A percentile compares a stretch with the other conserved stretches of the same genome.
Evolutionary conservation across 768 basidiomycete species (phyloP).

Genomic region (Tulasnella sp.): DNA sequence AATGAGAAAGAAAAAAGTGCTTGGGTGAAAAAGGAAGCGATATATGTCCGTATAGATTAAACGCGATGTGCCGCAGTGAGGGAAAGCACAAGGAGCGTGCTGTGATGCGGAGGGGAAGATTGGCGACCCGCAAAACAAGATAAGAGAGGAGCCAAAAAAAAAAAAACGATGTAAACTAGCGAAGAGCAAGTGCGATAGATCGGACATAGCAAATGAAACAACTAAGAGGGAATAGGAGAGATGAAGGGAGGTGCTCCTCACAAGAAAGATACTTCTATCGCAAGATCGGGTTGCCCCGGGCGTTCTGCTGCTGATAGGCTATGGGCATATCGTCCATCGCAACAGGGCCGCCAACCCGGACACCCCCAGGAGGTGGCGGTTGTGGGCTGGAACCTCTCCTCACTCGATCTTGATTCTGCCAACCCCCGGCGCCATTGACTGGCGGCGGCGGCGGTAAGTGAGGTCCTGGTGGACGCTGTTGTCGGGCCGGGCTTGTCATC

Average conservation of each 20-base stretch:
- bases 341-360: slow-evolving; percentile 2
- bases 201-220: neutral
- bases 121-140: too few species aligned
- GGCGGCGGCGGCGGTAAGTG: neutral
- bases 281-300: slow-evolving; percentile 1
- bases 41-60: too few species aligned
- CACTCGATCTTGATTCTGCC: neutral
- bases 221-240: too few species aligned
- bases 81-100: too few species aligned
- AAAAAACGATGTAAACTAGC: neutral
- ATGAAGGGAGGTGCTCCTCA: too few species aligned
- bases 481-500: neutral
- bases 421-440: neutral
- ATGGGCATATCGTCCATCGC: slow-evolving; percentile 1
- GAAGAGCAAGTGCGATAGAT: neutral
- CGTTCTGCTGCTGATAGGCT: slow-evolving; percentile 2
- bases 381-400: slow-evolving; percentile 12
- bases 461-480: slow-evolving; percentile 2
- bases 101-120: too few species aligned
- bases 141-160: too few species aligned
- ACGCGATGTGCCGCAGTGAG: too few species aligned
- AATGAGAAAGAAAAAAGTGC: too few species aligned
- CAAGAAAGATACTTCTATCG: neutral
- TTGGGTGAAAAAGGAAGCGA: too few species aligned
- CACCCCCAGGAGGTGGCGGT: neutral